These are phyloP conservation scores for Bremia lactucae DNA, from an alignment of 352 stramenopile genomes.

Conservation along the genomic window DNA sequence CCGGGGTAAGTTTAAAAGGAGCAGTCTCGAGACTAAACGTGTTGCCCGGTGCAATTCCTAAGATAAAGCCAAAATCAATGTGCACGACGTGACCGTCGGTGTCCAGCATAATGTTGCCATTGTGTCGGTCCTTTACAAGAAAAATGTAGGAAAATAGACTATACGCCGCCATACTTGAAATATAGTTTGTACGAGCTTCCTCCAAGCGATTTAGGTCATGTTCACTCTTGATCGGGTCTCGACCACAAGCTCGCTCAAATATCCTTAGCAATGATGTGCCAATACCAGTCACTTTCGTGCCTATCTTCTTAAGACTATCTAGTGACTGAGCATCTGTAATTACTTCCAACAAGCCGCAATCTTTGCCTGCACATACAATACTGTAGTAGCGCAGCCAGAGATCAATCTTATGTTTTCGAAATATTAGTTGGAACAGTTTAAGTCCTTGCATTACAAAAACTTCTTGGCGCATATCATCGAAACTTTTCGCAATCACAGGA, in stretches of 20 bases:
- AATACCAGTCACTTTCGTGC: constrained; percentile 17
- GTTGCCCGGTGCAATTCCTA: constrained; percentile 94
- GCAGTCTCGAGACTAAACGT: constrained; percentile 94
- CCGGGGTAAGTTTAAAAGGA: constrained; percentile 97
- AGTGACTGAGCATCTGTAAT: constrained; percentile 93
- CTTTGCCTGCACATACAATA: constrained; percentile 88
- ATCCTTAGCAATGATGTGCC: constrained; percentile 32
- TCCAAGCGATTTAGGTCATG: constrained; percentile 34
- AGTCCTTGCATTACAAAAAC: constrained; percentile 94
- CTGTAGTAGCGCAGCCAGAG: constrained; percentile 92
- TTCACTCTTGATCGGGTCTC: constrained; percentile 29
- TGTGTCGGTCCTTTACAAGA: constrained; percentile 96
- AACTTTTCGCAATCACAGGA: constrained; percentile 94
- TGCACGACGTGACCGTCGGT: constrained; percentile 91
- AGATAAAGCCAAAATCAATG: constrained; percentile 99
- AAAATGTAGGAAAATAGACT: constrained; percentile 95
- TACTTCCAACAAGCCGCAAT: constrained; percentile 91
- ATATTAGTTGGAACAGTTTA: constrained; percentile 88
- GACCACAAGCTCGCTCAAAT: constrained; percentile 37
- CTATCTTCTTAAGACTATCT: constrained; percentile 92
- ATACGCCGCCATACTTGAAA: constrained; percentile 91
- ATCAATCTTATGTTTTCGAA: constrained; percentile 79
- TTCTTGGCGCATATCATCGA: constrained; percentile 95
- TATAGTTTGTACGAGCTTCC: constrained; percentile 89
- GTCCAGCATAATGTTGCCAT: constrained; percentile 97